Conservation (phyloP, 495 filamentous ascomycete species). For the Massariosphaeria phaeospora region DNA sequence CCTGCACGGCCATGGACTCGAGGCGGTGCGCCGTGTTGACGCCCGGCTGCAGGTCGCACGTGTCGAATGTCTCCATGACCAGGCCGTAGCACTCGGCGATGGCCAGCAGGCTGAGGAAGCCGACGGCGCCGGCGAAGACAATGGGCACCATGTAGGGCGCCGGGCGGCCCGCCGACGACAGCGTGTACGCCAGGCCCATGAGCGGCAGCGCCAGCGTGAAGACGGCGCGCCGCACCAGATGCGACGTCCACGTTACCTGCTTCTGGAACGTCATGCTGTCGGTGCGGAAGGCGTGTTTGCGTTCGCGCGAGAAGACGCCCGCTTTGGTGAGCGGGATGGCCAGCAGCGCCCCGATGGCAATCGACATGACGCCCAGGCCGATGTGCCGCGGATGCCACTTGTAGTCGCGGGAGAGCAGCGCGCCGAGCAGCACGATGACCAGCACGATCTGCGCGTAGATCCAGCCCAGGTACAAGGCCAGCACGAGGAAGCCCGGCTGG, state of each 20-base stretch:
- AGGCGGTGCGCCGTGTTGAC: slow-evolving; percentile 54
- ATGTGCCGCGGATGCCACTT: slow-evolving; percentile 55
- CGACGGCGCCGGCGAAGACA: slow-evolving; percentile 61
- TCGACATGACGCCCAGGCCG: slow-evolving; percentile 55
- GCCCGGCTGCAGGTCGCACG: slow-evolving; percentile 62
- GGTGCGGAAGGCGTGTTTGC: slow-evolving; percentile 50
- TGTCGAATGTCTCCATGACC: slow-evolving; percentile 77
- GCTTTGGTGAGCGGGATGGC: slow-evolving; percentile 69
- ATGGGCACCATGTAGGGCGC: slow-evolving; percentile 57
- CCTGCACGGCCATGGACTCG: slow-evolving; percentile 45
- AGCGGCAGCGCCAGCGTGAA: slow-evolving; percentile 62
- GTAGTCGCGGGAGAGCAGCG: slow-evolving; percentile 61
- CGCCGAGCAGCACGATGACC: slow-evolving; percentile 63
- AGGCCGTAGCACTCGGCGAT: slow-evolving; percentile 71
- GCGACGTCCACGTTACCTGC: slow-evolving; percentile 59
- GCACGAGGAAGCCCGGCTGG: slow-evolving; percentile 65
- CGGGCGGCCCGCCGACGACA: slow-evolving; percentile 55
- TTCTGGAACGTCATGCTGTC: slow-evolving; percentile 58
- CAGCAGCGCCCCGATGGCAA: slow-evolving; percentile 61
- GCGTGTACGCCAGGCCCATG: slow-evolving; percentile 59
- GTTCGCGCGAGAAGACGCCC: slow-evolving; percentile 57
- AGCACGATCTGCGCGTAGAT: slow-evolving; percentile 68
- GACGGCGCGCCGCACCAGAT: slow-evolving; percentile 60
- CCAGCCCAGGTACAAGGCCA: slow-evolving; percentile 69
- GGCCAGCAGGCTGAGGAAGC: slow-evolving; percentile 64